Evolutionary conservation across 495 filamentous ascomycete species (phyloP).

Genomic region (Cercophora sp.): DNA sequence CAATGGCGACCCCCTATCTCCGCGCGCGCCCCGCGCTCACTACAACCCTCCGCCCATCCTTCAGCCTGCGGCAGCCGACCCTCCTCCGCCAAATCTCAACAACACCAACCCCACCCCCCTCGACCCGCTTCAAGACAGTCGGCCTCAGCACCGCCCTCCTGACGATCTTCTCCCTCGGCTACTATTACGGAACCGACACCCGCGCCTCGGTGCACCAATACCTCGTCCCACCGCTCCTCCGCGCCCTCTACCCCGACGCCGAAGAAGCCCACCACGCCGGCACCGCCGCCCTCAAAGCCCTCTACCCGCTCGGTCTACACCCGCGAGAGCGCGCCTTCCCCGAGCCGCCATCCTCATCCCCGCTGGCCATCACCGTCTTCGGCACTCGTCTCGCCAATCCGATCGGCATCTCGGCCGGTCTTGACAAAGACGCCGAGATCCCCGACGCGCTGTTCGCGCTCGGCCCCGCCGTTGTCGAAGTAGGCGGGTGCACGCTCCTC

Average conservation of each 20-base stretch:
- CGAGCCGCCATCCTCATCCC: conserved; percentile 15
- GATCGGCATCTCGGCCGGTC: conserved; percentile 84
- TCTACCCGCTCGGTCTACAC: conserved; percentile 62
- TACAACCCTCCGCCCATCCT: conserved; percentile 27
- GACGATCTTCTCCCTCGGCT: conserved; percentile 38
- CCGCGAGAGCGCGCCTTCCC: conserved; percentile 63
- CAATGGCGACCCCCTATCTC: conserved; percentile 36
- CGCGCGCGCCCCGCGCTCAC: conserved; percentile 29
- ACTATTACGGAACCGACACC: conserved; percentile 85
- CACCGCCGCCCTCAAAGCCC: conserved; percentile 61
- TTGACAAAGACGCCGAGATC: conserved; percentile 91
- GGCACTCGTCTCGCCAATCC: conserved; percentile 76
- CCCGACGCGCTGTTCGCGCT: conserved; percentile 76
- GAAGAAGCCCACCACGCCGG: conserved; percentile 87
- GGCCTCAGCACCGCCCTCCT: conserved; percentile 55
- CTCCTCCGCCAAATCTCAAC: conserved; percentile 13
- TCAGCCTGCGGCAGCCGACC: no score
- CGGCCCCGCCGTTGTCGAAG: conserved; percentile 79
- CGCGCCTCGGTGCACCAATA: conserved; percentile 81
- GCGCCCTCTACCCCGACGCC: conserved; percentile 71
- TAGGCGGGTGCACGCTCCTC: conserved; percentile 81
- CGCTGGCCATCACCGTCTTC: conserved; percentile 60
- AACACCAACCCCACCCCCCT: conserved; percentile 13
- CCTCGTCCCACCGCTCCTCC: conserved; percentile 68
- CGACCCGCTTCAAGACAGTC: conserved; percentile 43